Conservation (phyloP, 176 grass and related monocot species). For the Chrysopogon serrulatus region DNA sequence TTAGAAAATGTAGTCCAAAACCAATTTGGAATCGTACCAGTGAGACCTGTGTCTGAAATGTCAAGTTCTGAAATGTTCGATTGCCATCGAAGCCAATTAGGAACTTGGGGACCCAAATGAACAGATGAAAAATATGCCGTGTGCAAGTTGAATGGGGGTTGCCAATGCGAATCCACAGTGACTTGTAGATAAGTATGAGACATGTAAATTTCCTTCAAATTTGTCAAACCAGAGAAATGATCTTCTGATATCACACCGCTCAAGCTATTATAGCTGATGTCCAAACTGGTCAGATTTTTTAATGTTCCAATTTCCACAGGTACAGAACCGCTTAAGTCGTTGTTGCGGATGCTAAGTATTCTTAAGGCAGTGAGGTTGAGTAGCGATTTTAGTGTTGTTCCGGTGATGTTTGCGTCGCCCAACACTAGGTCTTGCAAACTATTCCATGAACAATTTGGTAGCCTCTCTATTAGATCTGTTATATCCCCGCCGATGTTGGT, state of each 20-base stretch:
- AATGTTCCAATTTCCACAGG: neutral
- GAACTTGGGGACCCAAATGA: neutral
- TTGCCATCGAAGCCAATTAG: neutral
- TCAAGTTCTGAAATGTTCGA: neutral
- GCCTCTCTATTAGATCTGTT: neutral
- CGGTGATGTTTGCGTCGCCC: neutral
- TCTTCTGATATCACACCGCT: neutral
- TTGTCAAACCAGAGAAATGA: neutral
- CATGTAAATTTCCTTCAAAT: neutral
- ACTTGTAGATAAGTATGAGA: neutral
- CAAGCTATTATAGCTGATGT: neutral
- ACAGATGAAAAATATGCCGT: neutral
- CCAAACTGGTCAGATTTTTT: neutral
- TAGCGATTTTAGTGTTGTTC: neutral
- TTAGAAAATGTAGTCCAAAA: neutral
- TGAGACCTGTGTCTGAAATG: neutral
- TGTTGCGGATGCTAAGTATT: rapidly evolving
- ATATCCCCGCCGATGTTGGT: neutral
- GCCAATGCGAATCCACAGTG: neutral
- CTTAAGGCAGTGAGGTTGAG: neutral
- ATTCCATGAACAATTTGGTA: neutral
- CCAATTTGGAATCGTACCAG: neutral
- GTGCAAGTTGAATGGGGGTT: neutral
- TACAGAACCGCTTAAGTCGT: neutral
- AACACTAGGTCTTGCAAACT: neutral